Conservation (phyloP, 768 basidiomycete genomes). For the Leccinum sublutescens region DNA sequence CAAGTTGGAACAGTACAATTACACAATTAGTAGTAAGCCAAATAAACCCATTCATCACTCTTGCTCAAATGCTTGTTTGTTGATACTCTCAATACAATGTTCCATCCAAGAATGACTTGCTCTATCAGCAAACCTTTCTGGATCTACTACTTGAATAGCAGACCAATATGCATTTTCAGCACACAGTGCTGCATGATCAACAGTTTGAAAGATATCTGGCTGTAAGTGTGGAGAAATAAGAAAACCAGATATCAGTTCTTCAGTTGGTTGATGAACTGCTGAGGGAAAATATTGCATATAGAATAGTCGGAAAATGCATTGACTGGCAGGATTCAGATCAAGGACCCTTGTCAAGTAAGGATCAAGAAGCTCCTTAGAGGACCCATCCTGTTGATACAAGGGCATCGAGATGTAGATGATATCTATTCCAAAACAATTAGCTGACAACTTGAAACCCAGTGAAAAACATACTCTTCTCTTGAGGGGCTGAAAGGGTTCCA, state of each 20-base stretch:
- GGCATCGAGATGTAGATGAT: constrained; percentile 60
- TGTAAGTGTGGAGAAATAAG: constrained; percentile 26
- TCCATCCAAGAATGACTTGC: constrained; percentile 12
- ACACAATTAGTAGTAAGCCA: background rate
- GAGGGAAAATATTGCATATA: constrained; percentile 46
- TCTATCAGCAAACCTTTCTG: background rate
- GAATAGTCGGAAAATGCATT: constrained; percentile 48
- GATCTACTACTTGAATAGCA: background rate
- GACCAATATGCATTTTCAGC: constrained; percentile 62
- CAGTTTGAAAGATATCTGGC: constrained; percentile 46
- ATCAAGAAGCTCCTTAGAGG: constrained; percentile 43
- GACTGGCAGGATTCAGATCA: constrained; percentile 15
- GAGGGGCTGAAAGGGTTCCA: constrained; percentile 70
- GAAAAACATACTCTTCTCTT: constrained; percentile 52
- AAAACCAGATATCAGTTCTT: constrained; percentile 5
- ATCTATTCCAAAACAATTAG: constrained; percentile 38
- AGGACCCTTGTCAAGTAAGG: constrained; percentile 57
- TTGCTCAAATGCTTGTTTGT: background rate
- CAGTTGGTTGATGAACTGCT: background rate
- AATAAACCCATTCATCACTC: background rate
- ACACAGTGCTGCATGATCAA: constrained; percentile 53
- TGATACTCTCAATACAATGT: background rate
- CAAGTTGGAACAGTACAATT: no score
- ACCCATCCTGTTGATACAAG: constrained; percentile 23
- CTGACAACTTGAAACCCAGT: background rate